Conservation (phyloP, 106 monocot genomes). For the Apostasia ramifera region DNA sequence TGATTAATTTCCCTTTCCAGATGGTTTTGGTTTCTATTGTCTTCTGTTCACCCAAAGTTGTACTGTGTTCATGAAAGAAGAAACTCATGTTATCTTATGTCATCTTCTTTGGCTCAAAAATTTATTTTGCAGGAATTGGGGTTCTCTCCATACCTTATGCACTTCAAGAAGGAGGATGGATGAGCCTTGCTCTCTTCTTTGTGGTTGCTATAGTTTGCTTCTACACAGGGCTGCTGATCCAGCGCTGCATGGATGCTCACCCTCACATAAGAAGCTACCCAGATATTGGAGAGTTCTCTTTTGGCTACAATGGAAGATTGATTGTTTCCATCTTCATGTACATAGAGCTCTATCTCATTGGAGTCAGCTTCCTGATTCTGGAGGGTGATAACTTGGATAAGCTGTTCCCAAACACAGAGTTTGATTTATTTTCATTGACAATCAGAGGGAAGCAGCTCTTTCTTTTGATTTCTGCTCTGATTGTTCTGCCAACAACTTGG, state of each 20-base stretch:
- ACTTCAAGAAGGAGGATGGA: slow-evolving; percentile 57
- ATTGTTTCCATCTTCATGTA: slow-evolving; percentile 53
- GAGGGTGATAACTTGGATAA: slow-evolving; percentile 76
- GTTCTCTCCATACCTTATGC: slow-evolving; percentile 71
- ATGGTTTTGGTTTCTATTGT: background rate
- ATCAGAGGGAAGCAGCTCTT: slow-evolving; percentile 51
- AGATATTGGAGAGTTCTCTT: slow-evolving; percentile 59
- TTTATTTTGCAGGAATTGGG: slow-evolving; percentile 38
- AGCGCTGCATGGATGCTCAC: slow-evolving; percentile 57
- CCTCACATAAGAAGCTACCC: slow-evolving; percentile 38
- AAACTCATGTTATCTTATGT: too few relatives aligned
- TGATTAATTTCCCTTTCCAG: too few relatives aligned
- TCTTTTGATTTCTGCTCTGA: slow-evolving; percentile 31
- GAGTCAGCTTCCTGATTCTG: slow-evolving; percentile 57
- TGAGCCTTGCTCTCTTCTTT: slow-evolving; percentile 44
- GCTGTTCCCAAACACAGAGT: slow-evolving; percentile 32
- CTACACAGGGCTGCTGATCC: slow-evolving; percentile 68
- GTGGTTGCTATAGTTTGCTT: slow-evolving; percentile 38
- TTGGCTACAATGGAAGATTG: slow-evolving; percentile 41
- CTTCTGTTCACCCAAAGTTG: background rate
- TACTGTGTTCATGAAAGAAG: background rate
- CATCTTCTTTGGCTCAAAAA: background rate
- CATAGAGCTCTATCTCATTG: slow-evolving; percentile 67
- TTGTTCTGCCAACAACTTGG: slow-evolving; percentile 73
- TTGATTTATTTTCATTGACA: slow-evolving; percentile 18